Evolutionary conservation across 1,284 basidiomycete species (phyloP).

Genomic region (Sanghuangporus baumii): DNA sequence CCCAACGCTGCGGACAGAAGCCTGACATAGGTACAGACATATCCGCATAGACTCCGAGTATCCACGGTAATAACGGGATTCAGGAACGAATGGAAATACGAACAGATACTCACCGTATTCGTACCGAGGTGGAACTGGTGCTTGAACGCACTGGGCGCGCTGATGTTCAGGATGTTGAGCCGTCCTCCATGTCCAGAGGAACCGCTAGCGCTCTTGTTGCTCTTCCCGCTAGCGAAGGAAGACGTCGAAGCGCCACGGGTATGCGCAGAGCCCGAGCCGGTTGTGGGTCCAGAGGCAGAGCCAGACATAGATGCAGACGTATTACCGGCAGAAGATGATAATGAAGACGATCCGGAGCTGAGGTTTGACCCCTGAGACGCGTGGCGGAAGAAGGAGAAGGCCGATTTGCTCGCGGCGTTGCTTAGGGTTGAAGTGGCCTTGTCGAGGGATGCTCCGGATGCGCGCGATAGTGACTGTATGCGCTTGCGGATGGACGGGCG

Average conservation of each 20-base stretch:
- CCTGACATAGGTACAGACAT: not conserved
- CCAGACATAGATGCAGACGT: not conserved
- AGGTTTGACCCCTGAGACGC: not conserved
- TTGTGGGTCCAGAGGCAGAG: not conserved
- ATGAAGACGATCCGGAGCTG: not conserved
- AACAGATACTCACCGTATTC: conserved; percentile 4
- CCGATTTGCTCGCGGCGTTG: not conserved
- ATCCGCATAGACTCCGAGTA: not conserved
- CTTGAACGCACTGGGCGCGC: conserved; percentile 15
- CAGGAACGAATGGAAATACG: not conserved
- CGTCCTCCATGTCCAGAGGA: not conserved
- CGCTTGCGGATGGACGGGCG: not conserved
- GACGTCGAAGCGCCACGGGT: conserved; percentile 3
- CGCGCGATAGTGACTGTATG: not conserved
- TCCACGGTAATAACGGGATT: not conserved
- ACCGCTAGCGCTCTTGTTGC: not conserved
- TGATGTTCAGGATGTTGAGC: conserved; percentile 1
- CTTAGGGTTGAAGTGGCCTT: conserved; percentile 1
- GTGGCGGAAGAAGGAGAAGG: conserved; percentile 2
- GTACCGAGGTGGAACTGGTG: conserved; percentile 16
- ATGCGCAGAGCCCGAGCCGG: not conserved
- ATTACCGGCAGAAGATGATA: not conserved
- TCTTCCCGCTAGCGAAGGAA: not conserved
- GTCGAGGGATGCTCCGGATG: not conserved
- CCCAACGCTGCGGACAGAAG: no score